These are phyloP conservation scores for Cyclotella baltica DNA, from an alignment of 108 stramenopile species.

Conservation along the genomic window DNA sequence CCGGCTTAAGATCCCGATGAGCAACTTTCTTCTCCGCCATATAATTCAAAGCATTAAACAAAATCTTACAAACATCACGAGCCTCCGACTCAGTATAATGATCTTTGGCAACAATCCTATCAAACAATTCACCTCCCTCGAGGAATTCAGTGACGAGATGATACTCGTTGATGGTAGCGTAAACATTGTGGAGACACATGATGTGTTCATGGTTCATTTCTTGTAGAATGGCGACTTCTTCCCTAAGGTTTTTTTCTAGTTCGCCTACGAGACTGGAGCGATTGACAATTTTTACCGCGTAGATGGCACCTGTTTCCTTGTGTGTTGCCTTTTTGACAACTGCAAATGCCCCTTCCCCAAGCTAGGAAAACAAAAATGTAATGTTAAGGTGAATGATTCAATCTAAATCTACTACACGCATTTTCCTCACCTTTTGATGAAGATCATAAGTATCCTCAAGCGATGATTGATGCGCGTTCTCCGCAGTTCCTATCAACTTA, in stretches of 20 bases:
- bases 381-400: not conserved
- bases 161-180: conserved; percentile 64
- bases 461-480: too few species aligned
- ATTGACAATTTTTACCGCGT: conserved; percentile 74
- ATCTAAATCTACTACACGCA: not conserved
- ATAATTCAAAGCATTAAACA: conserved; percentile 91
- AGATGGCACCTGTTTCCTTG: conserved; percentile 48
- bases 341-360: conserved; percentile 82
- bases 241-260: conserved; percentile 45
- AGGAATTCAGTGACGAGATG: conserved; percentile 81
- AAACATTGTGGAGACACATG: conserved; percentile 81
- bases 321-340: conserved; percentile 66
- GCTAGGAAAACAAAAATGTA: conserved; percentile 1
- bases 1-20: conserved; percentile 93
- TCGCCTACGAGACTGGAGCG: conserved; percentile 48
- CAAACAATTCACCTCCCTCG: conserved; percentile 92
- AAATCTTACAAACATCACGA: conserved; percentile 81
- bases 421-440: conserved; percentile 27
- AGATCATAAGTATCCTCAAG: conserved; percentile 58
- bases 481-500: conserved; percentile 21
- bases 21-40: conserved; percentile 81
- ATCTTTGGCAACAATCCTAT: conserved; percentile 93
- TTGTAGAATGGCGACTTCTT: conserved; percentile 72
- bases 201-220: conserved; percentile 82
- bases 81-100: conserved; percentile 96